phyloP scores from a whole-genome alignment of 2,329 filamentous ascomycete genomes.

The Pyrenochaeta sp. region DNA sequence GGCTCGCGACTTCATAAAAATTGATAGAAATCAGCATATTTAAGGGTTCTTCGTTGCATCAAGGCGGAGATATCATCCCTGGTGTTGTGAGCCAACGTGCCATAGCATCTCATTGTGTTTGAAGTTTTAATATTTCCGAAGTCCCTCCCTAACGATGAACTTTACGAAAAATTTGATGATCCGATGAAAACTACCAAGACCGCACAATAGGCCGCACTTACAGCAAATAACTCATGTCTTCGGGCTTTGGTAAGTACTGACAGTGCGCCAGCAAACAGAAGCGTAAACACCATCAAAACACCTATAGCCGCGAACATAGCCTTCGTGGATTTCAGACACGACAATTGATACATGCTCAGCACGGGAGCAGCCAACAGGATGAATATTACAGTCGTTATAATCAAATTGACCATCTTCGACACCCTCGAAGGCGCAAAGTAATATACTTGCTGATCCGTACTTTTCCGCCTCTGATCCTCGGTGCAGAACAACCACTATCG shows the following conservation, averaged over 20 bases:
- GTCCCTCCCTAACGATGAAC: no score
- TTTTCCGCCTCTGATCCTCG: conserved; percentile 31
- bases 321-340: conserved; percentile 12
- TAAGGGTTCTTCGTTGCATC: no score
- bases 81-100: no score
- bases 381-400: conserved; percentile 41
- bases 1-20: no score
- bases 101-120: no score
- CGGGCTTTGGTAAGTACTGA: conserved; percentile 21
- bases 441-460: conserved; percentile 22
- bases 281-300: conserved; percentile 36
- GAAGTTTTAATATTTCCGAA: no score
- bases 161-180: conserved; percentile 1
- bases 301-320: conserved; percentile 35
- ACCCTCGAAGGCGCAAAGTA: conserved; percentile 37
- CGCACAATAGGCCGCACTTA: conserved; percentile 27
- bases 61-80: no score
- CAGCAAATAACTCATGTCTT: conserved; percentile 30
- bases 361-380: conserved; percentile 40
- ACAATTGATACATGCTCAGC: conserved; percentile 35
- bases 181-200: conserved; percentile 31
- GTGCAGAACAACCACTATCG: conserved; percentile 33
- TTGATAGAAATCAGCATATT: no score
- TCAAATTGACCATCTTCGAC: conserved; percentile 34
- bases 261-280: conserved; percentile 24